Conservation (phyloP, 495 filamentous ascomycete genomes). For the Hypoxylon fuscum region DNA sequence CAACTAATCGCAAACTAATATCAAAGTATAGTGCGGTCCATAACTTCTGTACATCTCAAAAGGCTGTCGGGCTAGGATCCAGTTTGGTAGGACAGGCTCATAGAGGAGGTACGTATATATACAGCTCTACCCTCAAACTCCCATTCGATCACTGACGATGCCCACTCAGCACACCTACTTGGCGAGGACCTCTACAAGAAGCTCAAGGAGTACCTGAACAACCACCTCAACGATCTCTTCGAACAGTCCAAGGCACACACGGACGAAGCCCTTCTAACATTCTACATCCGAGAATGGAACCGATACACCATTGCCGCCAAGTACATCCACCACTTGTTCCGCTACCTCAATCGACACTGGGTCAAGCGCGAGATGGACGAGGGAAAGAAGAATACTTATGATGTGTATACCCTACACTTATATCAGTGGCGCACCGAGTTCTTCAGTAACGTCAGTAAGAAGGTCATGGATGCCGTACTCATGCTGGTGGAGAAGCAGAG, state of each 20-base stretch:
- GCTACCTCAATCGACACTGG: constrained; percentile 98
- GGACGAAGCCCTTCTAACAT: constrained; percentile 90
- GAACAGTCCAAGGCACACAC: constrained; percentile 75
- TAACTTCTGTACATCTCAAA: constrained; percentile 99
- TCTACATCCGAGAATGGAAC: constrained; percentile 96
- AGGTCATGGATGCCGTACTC: constrained; percentile 94
- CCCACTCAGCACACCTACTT: constrained; percentile 85
- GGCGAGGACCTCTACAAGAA: constrained; percentile 97
- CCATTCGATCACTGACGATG: constrained; percentile 31
- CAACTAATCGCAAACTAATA: constrained; percentile 34
- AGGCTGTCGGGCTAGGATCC: constrained; percentile 67
- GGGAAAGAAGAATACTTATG: constrained; percentile 97
- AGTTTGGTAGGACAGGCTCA: constrained; percentile 64
- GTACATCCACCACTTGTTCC: constrained; percentile 96
- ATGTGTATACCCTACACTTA: constrained; percentile 96
- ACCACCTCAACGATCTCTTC: constrained; percentile 74
- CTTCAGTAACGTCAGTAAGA: constrained; percentile 80
- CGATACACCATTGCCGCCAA: constrained; percentile 94
- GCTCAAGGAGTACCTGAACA: constrained; percentile 81
- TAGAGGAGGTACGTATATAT: constrained; percentile 77
- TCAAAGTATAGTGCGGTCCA: constrained; percentile 82
- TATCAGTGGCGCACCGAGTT: constrained; percentile 94
- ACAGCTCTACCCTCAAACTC: too few relatives aligned
- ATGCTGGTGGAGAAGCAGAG: constrained; percentile 97
- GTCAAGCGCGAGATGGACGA: constrained; percentile 99